phyloP scores from a whole-genome alignment of 345 rosid genomes.

The Pseudoturritis turrita region DNA sequence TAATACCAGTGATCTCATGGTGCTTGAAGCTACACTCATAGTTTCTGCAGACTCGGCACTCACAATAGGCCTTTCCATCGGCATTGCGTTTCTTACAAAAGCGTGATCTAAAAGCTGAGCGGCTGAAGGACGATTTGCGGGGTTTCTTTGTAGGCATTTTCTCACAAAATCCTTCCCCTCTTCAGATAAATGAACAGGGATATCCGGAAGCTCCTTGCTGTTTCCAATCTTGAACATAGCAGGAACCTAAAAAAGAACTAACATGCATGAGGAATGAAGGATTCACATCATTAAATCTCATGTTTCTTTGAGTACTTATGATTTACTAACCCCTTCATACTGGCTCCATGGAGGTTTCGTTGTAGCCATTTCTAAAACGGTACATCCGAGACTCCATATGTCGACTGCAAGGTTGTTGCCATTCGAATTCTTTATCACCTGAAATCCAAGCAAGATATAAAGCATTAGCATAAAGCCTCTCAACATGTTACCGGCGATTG shows the following conservation, averaged over 20 bases:
- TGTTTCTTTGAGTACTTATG: not conserved
- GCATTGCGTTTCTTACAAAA: constrained; percentile 55
- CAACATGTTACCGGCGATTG: not conserved
- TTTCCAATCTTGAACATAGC: constrained; percentile 91
- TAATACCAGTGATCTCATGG: constrained; percentile 57
- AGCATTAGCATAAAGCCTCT: constrained; percentile 11
- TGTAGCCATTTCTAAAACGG: constrained; percentile 88
- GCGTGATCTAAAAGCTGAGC: constrained; percentile 59
- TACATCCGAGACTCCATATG: constrained; percentile 93
- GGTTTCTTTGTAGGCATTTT: constrained; percentile 65
- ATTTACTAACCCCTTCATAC: constrained; percentile 71
- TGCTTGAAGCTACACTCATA: constrained; percentile 36
- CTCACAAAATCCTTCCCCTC: constrained; percentile 77
- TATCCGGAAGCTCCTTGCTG: constrained; percentile 79
- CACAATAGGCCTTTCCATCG: constrained; percentile 49
- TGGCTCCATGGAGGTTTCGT: constrained; percentile 90
- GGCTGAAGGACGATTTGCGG: constrained; percentile 60
- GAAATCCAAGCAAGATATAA: constrained; percentile 14
- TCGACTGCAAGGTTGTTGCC: constrained; percentile 80
- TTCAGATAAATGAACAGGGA: constrained; percentile 71
- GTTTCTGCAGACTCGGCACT: constrained; percentile 40
- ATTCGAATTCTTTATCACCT: constrained; percentile 68
- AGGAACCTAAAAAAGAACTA: constrained; percentile 43
- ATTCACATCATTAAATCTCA: not conserved
- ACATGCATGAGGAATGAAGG: not conserved